phyloP scores from a whole-genome alignment of 805 yeast species.

The Pichia phayaonensis region DNA sequence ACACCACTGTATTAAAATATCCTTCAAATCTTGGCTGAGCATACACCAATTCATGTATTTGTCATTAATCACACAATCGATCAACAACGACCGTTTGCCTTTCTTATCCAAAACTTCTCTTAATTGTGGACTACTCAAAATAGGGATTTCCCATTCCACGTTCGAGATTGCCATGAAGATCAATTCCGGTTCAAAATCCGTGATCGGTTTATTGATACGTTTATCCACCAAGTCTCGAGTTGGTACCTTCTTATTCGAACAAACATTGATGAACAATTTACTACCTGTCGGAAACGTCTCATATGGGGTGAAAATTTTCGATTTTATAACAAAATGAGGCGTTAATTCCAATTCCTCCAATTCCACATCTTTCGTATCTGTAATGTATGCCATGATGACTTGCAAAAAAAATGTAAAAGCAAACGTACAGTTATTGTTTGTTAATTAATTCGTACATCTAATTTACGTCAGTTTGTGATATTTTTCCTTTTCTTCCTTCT shows the following conservation, averaged over 20 bases:
- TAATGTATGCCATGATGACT: neutral
- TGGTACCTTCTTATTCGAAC: conserved; percentile 61
- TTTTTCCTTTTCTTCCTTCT: neutral
- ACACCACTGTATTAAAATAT: conserved; percentile 76
- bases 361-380: neutral
- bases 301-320: conserved; percentile 37
- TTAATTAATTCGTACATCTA: too few species aligned
- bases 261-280: conserved; percentile 74
- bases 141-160: conserved; percentile 81
- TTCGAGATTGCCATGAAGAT: conserved; percentile 59
- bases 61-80: conserved; percentile 73
- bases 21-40: conserved; percentile 48
- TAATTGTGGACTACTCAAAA: conserved; percentile 53
- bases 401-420: too few species aligned
- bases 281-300: conserved; percentile 29
- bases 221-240: conserved; percentile 11
- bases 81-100: conserved; percentile 55
- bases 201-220: neutral
- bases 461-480: too few species aligned
- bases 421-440: too few species aligned
- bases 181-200: conserved; percentile 43
- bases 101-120: conserved; percentile 57
- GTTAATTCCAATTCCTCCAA: conserved; percentile 33
- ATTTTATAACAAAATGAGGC: conserved; percentile 70
- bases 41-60: conserved; percentile 56